Percentiles rank a stretch among this genome's conserved stretches.
Conservation (phyloP, 352 stramenopile genomes). For the Globisporangium heterothallicum region DNA sequence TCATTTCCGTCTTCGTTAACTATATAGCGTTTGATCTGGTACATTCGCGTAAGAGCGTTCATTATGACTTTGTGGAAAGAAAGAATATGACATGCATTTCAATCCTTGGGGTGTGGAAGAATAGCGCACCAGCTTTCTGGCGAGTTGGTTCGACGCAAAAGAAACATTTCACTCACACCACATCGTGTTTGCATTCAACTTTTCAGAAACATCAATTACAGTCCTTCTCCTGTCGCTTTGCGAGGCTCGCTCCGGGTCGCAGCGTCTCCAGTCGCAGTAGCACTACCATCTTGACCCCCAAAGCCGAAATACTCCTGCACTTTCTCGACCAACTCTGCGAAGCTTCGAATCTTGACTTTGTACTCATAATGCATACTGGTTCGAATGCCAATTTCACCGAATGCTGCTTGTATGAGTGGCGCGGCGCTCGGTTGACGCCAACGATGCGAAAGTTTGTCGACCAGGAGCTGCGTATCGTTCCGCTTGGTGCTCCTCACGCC, state of each 20-base stretch:
- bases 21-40: too few species aligned
- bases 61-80: too few species aligned
- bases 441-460: conserved; percentile 2
- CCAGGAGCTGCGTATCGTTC: not conserved
- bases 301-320: conserved; percentile 8
- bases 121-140: too few species aligned
- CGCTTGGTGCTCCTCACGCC: not conserved
- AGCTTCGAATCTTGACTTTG: conserved; percentile 13
- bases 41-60: too few species aligned
- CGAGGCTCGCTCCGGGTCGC: not conserved
- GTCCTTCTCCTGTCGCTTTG: not conserved
- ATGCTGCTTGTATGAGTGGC: conserved; percentile 9
- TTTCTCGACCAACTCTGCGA: conserved; percentile 5
- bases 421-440: conserved; percentile 4
- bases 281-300: not conserved
- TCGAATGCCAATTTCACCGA: conserved; percentile 7
- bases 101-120: too few species aligned
- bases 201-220: too few species aligned
- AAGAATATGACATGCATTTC: too few species aligned
- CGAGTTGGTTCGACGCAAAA: too few species aligned
- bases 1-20: too few species aligned
- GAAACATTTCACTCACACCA: too few species aligned
- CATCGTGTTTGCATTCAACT: too few species aligned
- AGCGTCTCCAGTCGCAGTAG: not conserved
- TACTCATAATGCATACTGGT: not conserved